A percentile compares a stretch with the other conserved stretches of the same genome.
phyloP scores from a whole-genome alignment of 495 filamentous ascomycete genomes.

The Penicillium riverlandense region DNA sequence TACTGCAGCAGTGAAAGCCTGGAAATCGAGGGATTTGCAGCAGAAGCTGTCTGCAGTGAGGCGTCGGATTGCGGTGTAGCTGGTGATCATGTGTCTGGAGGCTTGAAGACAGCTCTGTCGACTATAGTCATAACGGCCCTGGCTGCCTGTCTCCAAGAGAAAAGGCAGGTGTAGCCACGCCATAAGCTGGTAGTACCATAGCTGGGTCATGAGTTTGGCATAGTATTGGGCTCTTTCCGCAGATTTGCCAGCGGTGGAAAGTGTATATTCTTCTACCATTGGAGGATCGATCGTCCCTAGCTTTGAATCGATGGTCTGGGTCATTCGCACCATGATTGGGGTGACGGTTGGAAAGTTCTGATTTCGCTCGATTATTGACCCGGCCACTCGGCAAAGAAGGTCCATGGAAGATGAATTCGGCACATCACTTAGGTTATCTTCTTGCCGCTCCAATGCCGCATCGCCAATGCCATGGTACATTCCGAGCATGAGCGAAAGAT shows the following conservation, averaged over 20 bases:
- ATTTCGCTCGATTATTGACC: slow-evolving; percentile 43
- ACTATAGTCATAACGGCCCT: slow-evolving; percentile 28
- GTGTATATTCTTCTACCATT: slow-evolving; percentile 23
- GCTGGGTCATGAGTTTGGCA: slow-evolving; percentile 1
- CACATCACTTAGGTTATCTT: neutral
- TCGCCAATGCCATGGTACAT: slow-evolving; percentile 7
- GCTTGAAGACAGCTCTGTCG: slow-evolving; percentile 32
- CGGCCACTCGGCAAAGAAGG: slow-evolving; percentile 22
- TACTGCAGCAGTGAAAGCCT: slow-evolving; percentile 43
- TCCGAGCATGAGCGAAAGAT: slow-evolving; percentile 10
- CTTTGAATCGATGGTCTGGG: slow-evolving; percentile 19
- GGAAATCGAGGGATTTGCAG: slow-evolving; percentile 46
- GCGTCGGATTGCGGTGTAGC: slow-evolving; percentile 33
- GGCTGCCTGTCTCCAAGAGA: slow-evolving; percentile 35
- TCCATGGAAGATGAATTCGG: neutral
- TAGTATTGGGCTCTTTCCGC: slow-evolving; percentile 8
- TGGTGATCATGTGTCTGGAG: slow-evolving; percentile 32
- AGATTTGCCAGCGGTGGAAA: slow-evolving; percentile 20
- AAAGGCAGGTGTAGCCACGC: slow-evolving; percentile 45
- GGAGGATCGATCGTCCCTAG: slow-evolving; percentile 1
- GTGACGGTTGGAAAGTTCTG: slow-evolving; percentile 23
- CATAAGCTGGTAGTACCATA: slow-evolving; percentile 23
- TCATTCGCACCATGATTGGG: slow-evolving; percentile 33
- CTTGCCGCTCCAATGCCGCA: slow-evolving; percentile 3
- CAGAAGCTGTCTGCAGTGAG: slow-evolving; percentile 18